These are phyloP conservation scores for Poterioochromonas sp. DNA, from an alignment of 352 stramenopile species.

Conservation along the genomic window DNA sequence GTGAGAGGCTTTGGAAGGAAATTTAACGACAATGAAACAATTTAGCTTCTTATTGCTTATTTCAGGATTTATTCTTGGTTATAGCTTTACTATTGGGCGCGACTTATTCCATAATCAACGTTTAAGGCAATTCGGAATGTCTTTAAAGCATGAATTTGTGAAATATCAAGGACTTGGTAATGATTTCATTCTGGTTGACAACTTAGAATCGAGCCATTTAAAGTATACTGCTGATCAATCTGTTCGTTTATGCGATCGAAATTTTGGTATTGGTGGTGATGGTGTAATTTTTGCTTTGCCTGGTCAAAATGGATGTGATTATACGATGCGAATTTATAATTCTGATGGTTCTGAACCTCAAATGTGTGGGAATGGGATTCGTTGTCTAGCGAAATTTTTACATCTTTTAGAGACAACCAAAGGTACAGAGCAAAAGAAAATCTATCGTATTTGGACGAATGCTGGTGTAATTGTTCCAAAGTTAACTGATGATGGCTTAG, in stretches of 20 bases:
- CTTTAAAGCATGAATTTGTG: slow-evolving; percentile 49
- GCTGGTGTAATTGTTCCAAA: slow-evolving; percentile 57
- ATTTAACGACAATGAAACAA: too few species aligned
- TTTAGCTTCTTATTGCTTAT: too few species aligned
- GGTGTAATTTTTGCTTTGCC: slow-evolving; percentile 71
- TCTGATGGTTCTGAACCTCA: slow-evolving; percentile 58
- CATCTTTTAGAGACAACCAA: slow-evolving; percentile 56
- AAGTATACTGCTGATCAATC: slow-evolving; percentile 57
- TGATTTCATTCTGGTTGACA: slow-evolving; percentile 75
- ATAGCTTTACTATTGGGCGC: too few species aligned
- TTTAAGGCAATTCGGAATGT: too few species aligned
- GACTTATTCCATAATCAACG: too few species aligned
- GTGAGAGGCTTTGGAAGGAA: too few species aligned
- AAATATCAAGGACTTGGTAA: slow-evolving; percentile 78
- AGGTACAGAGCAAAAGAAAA: slow-evolving; percentile 40
- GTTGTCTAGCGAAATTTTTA: slow-evolving; percentile 67
- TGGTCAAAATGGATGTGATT: slow-evolving; percentile 53
- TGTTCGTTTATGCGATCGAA: slow-evolving; percentile 54
- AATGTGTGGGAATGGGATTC: slow-evolving; percentile 79
- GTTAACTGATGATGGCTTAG: slow-evolving; percentile 46
- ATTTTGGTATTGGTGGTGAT: slow-evolving; percentile 68
- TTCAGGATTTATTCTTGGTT: too few species aligned
- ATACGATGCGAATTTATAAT: slow-evolving; percentile 75
- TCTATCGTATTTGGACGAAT: slow-evolving; percentile 63
- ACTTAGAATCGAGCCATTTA: slow-evolving; percentile 54